Conservation (phyloP, 163 green algal genomes). For the Scenedesmus sp. region DNA sequence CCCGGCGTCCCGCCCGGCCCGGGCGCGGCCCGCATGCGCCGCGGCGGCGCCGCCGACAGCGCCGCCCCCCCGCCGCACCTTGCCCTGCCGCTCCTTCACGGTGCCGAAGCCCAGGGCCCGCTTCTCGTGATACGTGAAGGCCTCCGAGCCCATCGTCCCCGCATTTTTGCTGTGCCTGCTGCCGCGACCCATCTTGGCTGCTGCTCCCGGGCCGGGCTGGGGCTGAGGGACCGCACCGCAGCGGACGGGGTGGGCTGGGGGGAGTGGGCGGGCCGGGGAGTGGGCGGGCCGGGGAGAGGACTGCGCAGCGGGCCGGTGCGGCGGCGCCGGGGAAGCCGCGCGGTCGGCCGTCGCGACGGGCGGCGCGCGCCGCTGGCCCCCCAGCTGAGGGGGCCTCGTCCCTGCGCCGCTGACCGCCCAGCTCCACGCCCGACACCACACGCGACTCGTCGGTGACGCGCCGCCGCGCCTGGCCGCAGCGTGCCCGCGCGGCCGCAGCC, state of each 20-base stretch:
- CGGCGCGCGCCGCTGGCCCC: too few species aligned
- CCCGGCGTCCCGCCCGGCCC: too few species aligned
- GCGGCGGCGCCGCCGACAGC: not conserved
- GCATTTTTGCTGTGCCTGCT: constrained; percentile 95
- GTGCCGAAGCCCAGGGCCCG: constrained; percentile 89
- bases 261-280: not conserved
- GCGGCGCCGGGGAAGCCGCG: too few species aligned
- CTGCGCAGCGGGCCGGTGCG: too few species aligned
- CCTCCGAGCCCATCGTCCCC: constrained; percentile 88
- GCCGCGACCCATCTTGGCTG: constrained; percentile 65
- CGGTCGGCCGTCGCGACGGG: too few species aligned
- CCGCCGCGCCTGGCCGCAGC: too few species aligned
- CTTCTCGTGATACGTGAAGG: constrained; percentile 86
- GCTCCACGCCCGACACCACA: too few species aligned
- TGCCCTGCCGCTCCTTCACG: constrained; percentile 85
- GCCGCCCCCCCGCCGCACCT: constrained; percentile 60
- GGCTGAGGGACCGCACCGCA: too few species aligned
- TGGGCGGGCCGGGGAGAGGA: not conserved
- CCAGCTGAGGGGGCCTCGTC: too few species aligned
- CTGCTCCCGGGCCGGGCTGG: not conserved
- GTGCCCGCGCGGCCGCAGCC: too few species aligned
- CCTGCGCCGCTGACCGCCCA: too few species aligned
- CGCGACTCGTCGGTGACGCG: too few species aligned
- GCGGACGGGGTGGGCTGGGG: not conserved
- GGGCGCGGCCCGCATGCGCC: not conserved